Conservation (phyloP, 768 basidiomycete species). For the Lanmaoa rubissima region DNA sequence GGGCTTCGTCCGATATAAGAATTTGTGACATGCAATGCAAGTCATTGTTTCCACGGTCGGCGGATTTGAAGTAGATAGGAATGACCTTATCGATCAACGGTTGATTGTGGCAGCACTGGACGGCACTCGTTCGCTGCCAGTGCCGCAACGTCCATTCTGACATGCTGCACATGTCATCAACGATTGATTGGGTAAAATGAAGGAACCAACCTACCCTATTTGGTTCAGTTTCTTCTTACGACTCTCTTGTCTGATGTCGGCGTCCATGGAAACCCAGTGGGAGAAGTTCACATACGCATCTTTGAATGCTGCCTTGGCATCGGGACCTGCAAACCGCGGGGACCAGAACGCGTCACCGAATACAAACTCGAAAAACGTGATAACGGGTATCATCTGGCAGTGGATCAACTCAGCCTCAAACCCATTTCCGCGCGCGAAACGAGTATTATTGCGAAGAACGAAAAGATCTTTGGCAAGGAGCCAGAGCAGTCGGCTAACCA, state of each 20-base stretch:
- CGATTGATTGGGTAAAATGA: background rate
- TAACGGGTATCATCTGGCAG: no score
- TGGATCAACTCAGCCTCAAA: no score
- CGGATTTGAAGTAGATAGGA: background rate
- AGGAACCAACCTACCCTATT: background rate
- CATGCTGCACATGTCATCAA: no score
- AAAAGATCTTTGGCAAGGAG: background rate
- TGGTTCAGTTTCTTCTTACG: background rate
- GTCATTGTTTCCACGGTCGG: background rate
- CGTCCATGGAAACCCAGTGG: slow-evolving; percentile 8
- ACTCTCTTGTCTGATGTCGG: background rate
- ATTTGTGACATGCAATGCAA: background rate
- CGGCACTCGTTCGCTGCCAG: background rate
- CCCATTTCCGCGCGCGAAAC: no score
- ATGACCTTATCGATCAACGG: background rate
- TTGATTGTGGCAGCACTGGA: background rate
- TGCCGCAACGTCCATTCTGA: background rate
- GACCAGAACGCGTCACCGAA: background rate
- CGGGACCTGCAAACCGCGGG: no score
- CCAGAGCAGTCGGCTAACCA: background rate
- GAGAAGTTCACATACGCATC: slow-evolving; percentile 11
- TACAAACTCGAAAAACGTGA: background rate
- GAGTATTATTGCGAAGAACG: no score
- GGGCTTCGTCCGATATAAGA: background rate
- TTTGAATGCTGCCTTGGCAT: background rate